Evolutionary conservation across 78 protist species (phyloP), one percentile per base, ranked within the genome.

Genomic region (Guillardia theta): DNA sequence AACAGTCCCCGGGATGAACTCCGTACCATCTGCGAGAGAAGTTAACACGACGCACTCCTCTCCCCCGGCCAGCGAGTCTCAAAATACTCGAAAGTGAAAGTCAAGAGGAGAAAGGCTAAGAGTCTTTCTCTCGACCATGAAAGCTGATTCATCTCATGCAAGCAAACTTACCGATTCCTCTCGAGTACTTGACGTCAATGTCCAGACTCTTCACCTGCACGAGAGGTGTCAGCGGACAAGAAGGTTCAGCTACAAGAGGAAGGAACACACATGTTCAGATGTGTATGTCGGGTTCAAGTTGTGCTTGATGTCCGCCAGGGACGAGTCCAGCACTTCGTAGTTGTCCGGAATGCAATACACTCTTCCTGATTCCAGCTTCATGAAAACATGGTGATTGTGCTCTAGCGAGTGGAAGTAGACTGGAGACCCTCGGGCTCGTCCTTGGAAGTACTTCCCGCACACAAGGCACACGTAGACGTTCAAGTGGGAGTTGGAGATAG

Each of bases 401-500:
- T 98, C 96, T 50, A 99, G 50, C 33, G 99, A 70, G 95, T 99
- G 99, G 50, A 93, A 46, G 88, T 98, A 97, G 5, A 99, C 99
- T 30, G 96, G 98, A 4, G 99, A 95, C 12, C 50, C 94, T 70
- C 24, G 64, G 8, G 99, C 98, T 30, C 99, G 95, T 5, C 99
- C 98, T 80, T 98, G 99, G 94, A 96, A 98, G 95, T 96, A 97
- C 95, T 96, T 95, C 50, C 99, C 99, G 92, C 99, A 99, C 4
- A 98, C 99, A 30, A 98, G 97, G 94, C 99, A 99, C 43, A 98
- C 98, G 95, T 99, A 99, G 12, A 99, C 99, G 87, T 99, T 98
- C 76, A 94, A 90, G 46, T 97, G 95, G 24, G 94, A 39, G 64
- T 98, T 94, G 10, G 99, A 94, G 45, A 98, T 97, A 4, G 97